These are phyloP conservation scores for Cerrena zonata DNA, from an alignment of 1,284 basidiomycete genomes.

Conservation along the genomic window DNA sequence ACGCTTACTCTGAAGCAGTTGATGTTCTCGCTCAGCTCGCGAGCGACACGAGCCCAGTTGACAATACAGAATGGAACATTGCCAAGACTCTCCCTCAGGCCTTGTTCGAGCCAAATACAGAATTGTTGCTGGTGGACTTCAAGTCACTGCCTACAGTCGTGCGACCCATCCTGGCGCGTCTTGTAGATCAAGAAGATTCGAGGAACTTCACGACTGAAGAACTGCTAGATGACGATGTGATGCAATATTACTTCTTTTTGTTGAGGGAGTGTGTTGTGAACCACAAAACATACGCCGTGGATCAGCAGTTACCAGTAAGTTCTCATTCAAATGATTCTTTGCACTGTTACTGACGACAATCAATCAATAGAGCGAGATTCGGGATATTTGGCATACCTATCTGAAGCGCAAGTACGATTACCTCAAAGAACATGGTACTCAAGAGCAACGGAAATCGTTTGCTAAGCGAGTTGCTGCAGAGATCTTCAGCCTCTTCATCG, in stretches of 20 bases:
- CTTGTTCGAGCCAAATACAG: constrained; percentile 54
- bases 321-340: not conserved
- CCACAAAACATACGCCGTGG: no score
- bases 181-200: constrained; percentile 46
- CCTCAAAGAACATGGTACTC: constrained; percentile 7
- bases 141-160: constrained; percentile 41
- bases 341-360: not conserved
- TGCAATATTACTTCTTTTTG: no score
- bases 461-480: no score
- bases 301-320: not conserved
- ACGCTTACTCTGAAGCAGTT: constrained; percentile 47
- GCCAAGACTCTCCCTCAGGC: constrained; percentile 47
- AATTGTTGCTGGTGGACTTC: constrained; percentile 56
- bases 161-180: constrained; percentile 46
- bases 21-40: constrained; percentile 48
- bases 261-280: constrained; percentile 52
- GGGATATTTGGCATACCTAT: constrained; percentile 38
- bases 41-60: constrained; percentile 19
- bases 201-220: constrained; percentile 52
- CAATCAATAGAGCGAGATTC: constrained; percentile 29
- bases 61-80: constrained; percentile 37
- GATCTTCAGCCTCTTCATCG: no score
- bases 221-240: no score
- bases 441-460: no score
- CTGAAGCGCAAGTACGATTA: constrained; percentile 29